Evolutionary conservation across 768 basidiomycete species (phyloP).

Genomic region (Jaapia argillacea): DNA sequence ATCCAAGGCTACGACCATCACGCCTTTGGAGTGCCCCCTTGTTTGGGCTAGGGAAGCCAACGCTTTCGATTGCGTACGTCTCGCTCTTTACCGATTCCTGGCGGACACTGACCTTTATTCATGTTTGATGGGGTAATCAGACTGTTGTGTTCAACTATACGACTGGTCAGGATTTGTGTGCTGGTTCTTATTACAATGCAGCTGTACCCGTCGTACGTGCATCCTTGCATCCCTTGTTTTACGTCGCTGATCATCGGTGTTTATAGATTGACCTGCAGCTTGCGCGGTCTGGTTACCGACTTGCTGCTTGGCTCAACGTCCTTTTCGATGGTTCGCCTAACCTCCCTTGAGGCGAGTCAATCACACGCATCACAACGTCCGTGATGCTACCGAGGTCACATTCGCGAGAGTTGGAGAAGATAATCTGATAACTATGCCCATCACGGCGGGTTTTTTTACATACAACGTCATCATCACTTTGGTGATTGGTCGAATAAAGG

Average conservation of each 20-base stretch:
- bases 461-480: too few species aligned
- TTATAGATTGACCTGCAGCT: conserved; percentile 30
- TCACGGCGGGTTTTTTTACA: too few species aligned
- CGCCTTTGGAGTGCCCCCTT: conserved; percentile 34
- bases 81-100: too few species aligned
- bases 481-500: too few species aligned
- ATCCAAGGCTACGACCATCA: conserved; percentile 18
- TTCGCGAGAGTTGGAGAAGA: too few species aligned
- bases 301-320: conserved; percentile 42
- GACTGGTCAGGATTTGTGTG: conserved; percentile 33
- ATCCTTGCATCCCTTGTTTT: conserved; percentile 20
- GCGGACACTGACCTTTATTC: too few species aligned
- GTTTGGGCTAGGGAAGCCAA: conserved; percentile 39
- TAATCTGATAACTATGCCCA: too few species aligned
- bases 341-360: too few species aligned
- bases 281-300: conserved; percentile 35
- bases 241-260: neutral
- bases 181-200: conserved; percentile 18
- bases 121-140: conserved; percentile 3
- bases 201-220: conserved; percentile 20
- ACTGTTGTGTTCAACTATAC: conserved; percentile 32
- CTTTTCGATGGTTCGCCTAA: conserved; percentile 24
- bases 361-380: too few species aligned
- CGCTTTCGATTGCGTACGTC: conserved; percentile 29
- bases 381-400: too few species aligned